Evolutionary conservation across 2,329 filamentous ascomycete species (phyloP).

Genomic region (Clonostachys byssicola): DNA sequence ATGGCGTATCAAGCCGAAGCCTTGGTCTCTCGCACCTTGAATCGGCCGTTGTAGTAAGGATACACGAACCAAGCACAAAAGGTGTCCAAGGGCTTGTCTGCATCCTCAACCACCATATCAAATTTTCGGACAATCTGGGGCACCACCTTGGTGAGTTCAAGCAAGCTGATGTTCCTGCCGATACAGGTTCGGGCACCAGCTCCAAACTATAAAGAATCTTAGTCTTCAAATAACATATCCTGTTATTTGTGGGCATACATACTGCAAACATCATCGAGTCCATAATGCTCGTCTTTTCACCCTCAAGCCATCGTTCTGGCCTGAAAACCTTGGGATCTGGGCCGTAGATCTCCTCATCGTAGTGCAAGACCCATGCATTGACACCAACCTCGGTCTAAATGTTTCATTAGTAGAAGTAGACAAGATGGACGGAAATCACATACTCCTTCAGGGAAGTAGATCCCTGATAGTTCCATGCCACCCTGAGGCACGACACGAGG

Average conservation of each 20-base stretch:
- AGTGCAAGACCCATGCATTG: constrained; percentile 32
- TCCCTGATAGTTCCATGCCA: background rate
- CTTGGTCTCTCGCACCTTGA: too few species aligned
- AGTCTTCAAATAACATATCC: background rate
- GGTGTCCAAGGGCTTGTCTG: too few species aligned
- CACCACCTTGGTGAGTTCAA: constrained; percentile 15
- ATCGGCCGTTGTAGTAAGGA: too few species aligned
- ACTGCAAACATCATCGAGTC: constrained; percentile 4
- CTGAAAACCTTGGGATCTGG: constrained; percentile 27
- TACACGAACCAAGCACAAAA: too few species aligned
- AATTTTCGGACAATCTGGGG: constrained; percentile 11
- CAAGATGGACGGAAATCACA: background rate
- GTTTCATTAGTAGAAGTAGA: background rate
- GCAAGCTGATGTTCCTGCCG: constrained; percentile 5
- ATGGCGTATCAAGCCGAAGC: too few species aligned
- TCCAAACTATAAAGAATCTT: constrained; percentile 34
- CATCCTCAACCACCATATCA: background rate
- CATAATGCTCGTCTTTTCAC: constrained; percentile 4
- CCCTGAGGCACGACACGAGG: background rate
- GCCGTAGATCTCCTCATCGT: constrained; percentile 30
- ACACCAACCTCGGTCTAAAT: constrained; percentile 26
- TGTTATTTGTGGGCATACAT: background rate
- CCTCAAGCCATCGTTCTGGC: constrained; percentile 25
- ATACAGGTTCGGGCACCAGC: constrained; percentile 47
- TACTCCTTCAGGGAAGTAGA: background rate